Percentiles rank a stretch among this genome's conserved stretches.
Conservation (phyloP, 768 basidiomycete species). For the Favolaschia claudopus region DNA sequence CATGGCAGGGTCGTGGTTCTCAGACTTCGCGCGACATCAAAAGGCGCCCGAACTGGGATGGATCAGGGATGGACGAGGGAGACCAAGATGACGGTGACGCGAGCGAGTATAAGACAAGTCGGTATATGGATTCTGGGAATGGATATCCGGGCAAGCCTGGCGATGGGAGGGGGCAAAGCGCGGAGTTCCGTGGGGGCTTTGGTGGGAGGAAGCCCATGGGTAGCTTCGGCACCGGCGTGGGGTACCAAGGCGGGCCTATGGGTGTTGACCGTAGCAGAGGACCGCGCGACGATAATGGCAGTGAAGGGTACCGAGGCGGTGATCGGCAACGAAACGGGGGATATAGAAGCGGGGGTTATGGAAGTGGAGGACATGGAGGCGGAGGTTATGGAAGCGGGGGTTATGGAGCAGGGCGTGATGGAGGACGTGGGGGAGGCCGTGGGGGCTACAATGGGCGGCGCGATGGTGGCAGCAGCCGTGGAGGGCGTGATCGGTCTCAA, state of each 20-base stretch:
- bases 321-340: neutral
- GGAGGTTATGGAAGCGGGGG: neutral
- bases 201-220: neutral
- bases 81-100: neutral
- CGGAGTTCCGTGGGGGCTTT: slow-evolving; percentile 7
- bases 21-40: neutral
- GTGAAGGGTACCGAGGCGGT: neutral
- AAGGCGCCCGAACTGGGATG: neutral
- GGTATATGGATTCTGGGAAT: neutral
- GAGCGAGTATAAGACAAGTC: slow-evolving; percentile 9
- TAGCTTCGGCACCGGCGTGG: neutral
- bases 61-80: neutral
- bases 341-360: neutral
- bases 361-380: neutral
- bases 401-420: neutral
- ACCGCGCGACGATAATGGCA: neutral
- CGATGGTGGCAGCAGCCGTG: neutral
- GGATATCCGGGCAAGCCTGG: neutral
- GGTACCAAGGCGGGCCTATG: neutral
- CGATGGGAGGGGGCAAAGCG: neutral
- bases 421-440: neutral
- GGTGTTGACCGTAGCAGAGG: neutral
- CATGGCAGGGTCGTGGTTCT: slow-evolving; percentile 22
- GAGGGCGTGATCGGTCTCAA: no score
- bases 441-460: neutral